Evolutionary conservation across 345 rosid genomes (phyloP).

Genomic region (Euphorbia pulcherrima): DNA sequence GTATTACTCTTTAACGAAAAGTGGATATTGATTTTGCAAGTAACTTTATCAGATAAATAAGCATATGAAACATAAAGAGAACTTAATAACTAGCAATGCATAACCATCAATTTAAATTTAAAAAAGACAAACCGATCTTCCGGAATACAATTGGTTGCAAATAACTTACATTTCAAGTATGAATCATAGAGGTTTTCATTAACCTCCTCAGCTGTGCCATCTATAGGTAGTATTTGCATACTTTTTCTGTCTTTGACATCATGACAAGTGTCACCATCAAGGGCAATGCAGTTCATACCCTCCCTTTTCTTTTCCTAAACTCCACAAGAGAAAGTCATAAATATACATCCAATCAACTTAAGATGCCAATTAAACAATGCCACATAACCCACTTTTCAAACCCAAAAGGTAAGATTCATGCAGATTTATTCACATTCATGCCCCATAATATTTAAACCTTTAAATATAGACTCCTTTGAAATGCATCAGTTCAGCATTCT

Average conservation of each 20-base stretch:
- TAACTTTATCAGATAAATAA: too few relatives aligned
- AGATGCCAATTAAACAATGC: not conserved
- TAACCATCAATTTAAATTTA: not conserved
- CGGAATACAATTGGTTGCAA: conserved; percentile 2
- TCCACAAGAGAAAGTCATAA: not conserved
- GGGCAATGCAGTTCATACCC: conserved; percentile 7
- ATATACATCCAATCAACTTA: not conserved
- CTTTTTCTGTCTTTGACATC: conserved; percentile 94
- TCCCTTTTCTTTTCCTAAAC: conserved; percentile 14
- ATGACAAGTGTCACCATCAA: conserved; percentile 26
- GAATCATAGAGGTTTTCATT: conserved; percentile 93
- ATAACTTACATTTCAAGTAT: conserved; percentile 75
- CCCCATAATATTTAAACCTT: not conserved
- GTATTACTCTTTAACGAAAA: not conserved
- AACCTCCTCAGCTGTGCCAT: conserved; percentile 87
- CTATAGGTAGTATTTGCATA: conserved; percentile 86
- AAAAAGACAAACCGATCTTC: not conserved
- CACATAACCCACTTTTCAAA: not conserved
- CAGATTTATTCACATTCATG: not conserved
- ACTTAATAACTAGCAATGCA: not conserved
- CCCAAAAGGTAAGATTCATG: not conserved
- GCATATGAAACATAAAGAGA: not conserved
- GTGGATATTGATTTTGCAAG: not conserved
- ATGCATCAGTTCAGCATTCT: not conserved
- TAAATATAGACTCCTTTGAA: not conserved